Base-by-base conservation (phyloP, 495 filamentous ascomycete genomes). In the Lasiosphaeria hispida region DNA sequence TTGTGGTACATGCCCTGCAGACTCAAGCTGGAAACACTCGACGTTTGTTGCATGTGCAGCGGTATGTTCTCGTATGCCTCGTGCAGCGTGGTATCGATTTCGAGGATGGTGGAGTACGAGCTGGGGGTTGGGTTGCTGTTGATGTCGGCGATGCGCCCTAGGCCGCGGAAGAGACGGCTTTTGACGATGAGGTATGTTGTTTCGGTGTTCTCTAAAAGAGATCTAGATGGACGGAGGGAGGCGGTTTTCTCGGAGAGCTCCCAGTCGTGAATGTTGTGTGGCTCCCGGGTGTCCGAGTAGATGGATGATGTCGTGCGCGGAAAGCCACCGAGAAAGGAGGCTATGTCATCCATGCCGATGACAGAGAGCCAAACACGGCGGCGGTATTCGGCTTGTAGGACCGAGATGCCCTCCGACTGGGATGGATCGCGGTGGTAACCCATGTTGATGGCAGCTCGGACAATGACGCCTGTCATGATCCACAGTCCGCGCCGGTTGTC, bases 341-440 rank as follows among this genome's bases (percentile, higher is more conserved):
- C 34, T n/a, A 74, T 44, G 18, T 64, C 50, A 36, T 78, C 73
- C 23, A 71, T 61, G 18, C 65, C 62, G 2, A 69, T 43, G 0
- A 78, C 53, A 13, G 63, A 62, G 15, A 55, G 15, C 70, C 70
- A 78, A 8, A 69, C 42, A 8, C 75, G 68, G 3, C 75, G 57
- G 18, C 75, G 63, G 58, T 75, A 71, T 44, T 78, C 75, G 4
- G 60, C 64, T 43, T 65, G 60, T 35, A 75, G 66, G 0, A 43
- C 30, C 1, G 66, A 51, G 37, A 72, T 68, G 10, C 52, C 54
- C 0, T 35, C 30, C 14, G 60, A 51, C 33, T 65, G 18, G 1
- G 23, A 17, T 0, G 68, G 66, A 35, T 70, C 70, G 17, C 68
- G 64, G 35, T 80, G 77, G 55, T 72, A 75, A 2, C 75, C 77